A percentile compares a stretch with the other conserved stretches of the same genome.
phyloP scores from a whole-genome alignment of 345 rosid genomes.

The Dipteronia sinensis region DNA sequence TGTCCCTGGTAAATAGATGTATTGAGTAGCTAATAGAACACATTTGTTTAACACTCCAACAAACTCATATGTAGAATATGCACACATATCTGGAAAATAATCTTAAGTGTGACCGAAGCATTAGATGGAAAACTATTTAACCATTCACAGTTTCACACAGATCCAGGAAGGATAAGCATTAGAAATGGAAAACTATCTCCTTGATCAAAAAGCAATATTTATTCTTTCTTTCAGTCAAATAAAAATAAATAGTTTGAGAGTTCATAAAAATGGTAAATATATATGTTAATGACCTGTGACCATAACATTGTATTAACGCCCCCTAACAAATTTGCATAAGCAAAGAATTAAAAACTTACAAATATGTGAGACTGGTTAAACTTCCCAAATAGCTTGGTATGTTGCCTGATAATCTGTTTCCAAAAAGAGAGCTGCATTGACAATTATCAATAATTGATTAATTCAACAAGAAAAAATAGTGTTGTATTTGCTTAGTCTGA shows the following conservation, averaged over 20 bases:
- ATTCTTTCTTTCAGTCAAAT: background rate
- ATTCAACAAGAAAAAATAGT: background rate
- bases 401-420: constrained; percentile 44
- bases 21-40: background rate
- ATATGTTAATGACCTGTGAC: background rate
- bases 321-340: constrained; percentile 3
- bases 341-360: constrained; percentile 31
- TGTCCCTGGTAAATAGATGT: constrained; percentile 38
- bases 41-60: background rate
- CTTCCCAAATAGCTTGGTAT: constrained; percentile 44
- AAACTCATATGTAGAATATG: background rate
- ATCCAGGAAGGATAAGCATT: background rate
- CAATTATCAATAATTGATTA: background rate
- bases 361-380: constrained; percentile 38
- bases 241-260: background rate
- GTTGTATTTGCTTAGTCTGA: background rate
- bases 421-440: constrained; percentile 39
- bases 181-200: background rate
- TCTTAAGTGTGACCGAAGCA: background rate
- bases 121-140: background rate
- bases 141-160: background rate
- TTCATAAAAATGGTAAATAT: background rate
- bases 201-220: background rate
- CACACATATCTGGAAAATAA: background rate
- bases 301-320: background rate